These are phyloP conservation scores for Fallopia convolvulus DNA, from an alignment of 148 eudicot genomes.

Conservation along the genomic window DNA sequence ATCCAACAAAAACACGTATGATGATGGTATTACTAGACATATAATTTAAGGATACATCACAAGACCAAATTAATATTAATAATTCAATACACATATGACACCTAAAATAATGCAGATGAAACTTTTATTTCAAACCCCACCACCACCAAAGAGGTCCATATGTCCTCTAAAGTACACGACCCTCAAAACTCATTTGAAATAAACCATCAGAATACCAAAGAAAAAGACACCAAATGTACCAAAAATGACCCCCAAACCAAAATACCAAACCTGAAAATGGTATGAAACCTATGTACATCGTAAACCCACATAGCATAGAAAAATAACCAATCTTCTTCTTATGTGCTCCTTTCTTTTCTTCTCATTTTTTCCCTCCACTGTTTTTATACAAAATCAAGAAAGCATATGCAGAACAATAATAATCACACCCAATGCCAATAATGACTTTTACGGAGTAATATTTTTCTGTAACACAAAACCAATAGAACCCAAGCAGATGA, in stretches of 20 bases:
- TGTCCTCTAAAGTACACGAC: slow-evolving; percentile 1
- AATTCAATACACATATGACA: not conserved
- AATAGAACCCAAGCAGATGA: not conserved
- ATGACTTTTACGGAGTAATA: too few species aligned
- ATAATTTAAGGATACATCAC: not conserved
- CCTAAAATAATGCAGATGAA: slow-evolving; percentile 1
- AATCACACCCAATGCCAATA: not conserved
- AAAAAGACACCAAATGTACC: not conserved
- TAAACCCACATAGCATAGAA: not conserved
- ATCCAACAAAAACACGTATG: not conserved
- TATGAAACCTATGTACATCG: not conserved
- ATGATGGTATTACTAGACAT: not conserved
- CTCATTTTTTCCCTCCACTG: not conserved
- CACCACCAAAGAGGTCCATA: slow-evolving; percentile 4
- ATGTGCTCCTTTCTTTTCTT: slow-evolving; percentile 5
- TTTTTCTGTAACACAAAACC: not conserved
- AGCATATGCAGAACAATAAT: not conserved
- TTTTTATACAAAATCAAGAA: not conserved
- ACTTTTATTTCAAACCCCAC: slow-evolving; percentile 8
- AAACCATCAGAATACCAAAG: not conserved
- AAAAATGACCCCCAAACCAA: not conserved
- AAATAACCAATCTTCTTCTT: not conserved
- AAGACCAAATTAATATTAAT: not conserved
- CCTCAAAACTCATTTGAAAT: not conserved
- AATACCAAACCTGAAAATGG: not conserved